These are phyloP conservation scores for Ensete ventricosum DNA, from an alignment of 176 grass and related monocot species.

Conservation along the genomic window DNA sequence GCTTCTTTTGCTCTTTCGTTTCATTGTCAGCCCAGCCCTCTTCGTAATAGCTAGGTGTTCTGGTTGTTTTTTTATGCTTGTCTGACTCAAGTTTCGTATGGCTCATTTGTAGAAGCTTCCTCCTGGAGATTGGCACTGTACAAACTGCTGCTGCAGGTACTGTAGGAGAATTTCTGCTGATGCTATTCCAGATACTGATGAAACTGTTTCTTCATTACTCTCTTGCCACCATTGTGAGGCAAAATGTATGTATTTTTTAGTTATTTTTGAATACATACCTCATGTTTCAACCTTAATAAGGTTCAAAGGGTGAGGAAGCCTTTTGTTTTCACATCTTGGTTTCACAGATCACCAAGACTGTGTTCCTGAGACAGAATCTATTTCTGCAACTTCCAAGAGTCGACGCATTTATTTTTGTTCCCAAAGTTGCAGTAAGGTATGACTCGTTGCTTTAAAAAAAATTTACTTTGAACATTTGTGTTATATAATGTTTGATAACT, in stretches of 20 bases:
- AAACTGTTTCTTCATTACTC: constrained; percentile 33
- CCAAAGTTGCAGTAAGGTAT: constrained; percentile 69
- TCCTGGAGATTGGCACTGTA: constrained; percentile 74
- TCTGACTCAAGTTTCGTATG: constrained; percentile 1
- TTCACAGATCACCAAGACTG: constrained; percentile 15
- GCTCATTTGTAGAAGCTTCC: constrained; percentile 68
- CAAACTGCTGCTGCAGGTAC: constrained; percentile 79
- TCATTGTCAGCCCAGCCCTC: background rate
- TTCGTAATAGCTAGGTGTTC: background rate
- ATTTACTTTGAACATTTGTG: too few species aligned
- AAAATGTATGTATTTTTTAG: constrained; percentile 63
- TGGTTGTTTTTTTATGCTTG: background rate
- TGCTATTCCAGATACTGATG: constrained; percentile 30
- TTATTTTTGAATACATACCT: constrained; percentile 3
- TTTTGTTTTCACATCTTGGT: constrained; percentile 5
- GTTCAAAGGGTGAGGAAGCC: constrained; percentile 3
- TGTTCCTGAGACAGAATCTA: constrained; percentile 5
- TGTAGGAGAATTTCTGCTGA: constrained; percentile 38
- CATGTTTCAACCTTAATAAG: constrained; percentile 1
- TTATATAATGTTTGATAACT: too few species aligned
- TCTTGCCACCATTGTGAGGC: constrained; percentile 70
- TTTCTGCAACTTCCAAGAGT: background rate
- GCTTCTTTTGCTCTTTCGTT: background rate
- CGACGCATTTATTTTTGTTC: background rate
- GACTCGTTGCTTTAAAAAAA: background rate